Evolutionary conservation across 2,329 filamentous ascomycete genomes (phyloP).

Genomic region (Colletotrichum tropicicola): DNA sequence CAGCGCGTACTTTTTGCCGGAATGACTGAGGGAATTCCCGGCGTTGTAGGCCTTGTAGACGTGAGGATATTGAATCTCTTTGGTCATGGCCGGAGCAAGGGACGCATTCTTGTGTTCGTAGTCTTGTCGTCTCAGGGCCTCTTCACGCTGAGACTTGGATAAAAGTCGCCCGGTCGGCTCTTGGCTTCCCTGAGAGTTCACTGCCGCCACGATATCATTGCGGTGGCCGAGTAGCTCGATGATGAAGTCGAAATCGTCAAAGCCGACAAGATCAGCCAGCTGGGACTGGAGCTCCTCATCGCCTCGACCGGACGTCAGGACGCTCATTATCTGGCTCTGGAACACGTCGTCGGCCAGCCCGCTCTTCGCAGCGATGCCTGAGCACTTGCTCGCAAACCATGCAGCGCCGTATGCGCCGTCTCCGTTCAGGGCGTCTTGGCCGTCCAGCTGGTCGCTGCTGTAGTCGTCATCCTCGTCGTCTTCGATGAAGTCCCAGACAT

Average conservation of each 20-base stretch:
- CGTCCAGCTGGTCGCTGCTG: slow-evolving; percentile 63
- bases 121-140: slow-evolving; percentile 79
- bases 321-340: slow-evolving; percentile 78
- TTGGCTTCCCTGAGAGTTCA: slow-evolving; percentile 43
- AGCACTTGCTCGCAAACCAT: slow-evolving; percentile 80
- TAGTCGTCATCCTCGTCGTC: slow-evolving; percentile 73
- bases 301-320: slow-evolving; percentile 72
- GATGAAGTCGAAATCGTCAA: slow-evolving; percentile 92
- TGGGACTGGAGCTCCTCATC: slow-evolving; percentile 93
- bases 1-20: slow-evolving; percentile 84
- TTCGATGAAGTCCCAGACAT: slow-evolving; percentile 93
- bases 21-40: slow-evolving; percentile 83
- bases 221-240: slow-evolving; percentile 88
- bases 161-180: slow-evolving; percentile 66
- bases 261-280: slow-evolving; percentile 89
- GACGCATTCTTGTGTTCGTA: slow-evolving; percentile 82
- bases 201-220: slow-evolving; percentile 67
- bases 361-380: slow-evolving; percentile 70
- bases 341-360: slow-evolving; percentile 77
- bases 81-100: slow-evolving; percentile 75
- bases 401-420: slow-evolving; percentile 59
- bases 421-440: slow-evolving; percentile 40
- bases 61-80: slow-evolving; percentile 86
- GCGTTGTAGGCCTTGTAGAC: slow-evolving; percentile 87
- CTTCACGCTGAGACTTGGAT: slow-evolving; percentile 80